Conservation (phyloP, 768 basidiomycete genomes). For the Phallus indusiatus region DNA sequence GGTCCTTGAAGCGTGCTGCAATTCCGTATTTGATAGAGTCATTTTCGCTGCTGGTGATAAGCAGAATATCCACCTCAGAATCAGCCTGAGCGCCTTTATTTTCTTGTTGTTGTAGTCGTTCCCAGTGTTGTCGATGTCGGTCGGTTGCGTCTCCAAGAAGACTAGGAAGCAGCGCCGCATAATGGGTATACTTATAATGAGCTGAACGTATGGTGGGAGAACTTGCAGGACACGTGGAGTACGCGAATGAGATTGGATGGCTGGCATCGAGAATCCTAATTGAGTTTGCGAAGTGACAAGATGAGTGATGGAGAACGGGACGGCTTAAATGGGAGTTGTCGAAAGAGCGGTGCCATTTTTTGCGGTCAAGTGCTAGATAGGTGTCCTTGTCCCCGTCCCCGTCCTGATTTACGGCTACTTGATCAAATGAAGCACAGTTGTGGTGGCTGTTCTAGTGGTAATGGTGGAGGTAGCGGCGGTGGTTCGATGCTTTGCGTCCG, state of each 20-base stretch:
- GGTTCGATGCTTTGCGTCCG: neutral
- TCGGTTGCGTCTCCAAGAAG: no score
- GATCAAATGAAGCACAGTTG: no score
- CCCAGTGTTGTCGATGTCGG: no score
- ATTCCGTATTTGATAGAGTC: slow-evolving; percentile 82
- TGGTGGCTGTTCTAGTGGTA: no score
- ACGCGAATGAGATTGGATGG: neutral
- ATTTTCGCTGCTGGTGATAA: slow-evolving; percentile 86
- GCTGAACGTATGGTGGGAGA: slow-evolving; percentile 66
- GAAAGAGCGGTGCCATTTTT: slow-evolving; percentile 74
- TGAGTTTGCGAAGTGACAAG: neutral
- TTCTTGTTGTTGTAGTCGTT: no score
- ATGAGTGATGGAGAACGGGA: slow-evolving; percentile 1
- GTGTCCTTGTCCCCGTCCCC: neutral
- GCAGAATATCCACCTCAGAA: slow-evolving; percentile 26
- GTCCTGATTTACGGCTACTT: slow-evolving; percentile 26
- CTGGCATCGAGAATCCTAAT: neutral
- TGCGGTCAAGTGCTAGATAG: slow-evolving; percentile 6
- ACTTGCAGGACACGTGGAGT: slow-evolving; percentile 36
- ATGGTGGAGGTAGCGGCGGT: no score
- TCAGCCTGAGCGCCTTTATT: no score
- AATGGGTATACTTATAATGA: slow-evolving; percentile 92
- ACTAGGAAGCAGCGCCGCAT: no score
- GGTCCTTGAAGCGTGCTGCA: slow-evolving; percentile 38
- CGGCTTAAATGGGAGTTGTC: slow-evolving; percentile 9